Base-by-base conservation (phyloP, 257 asterid species). In the Solanum virginianum region DNA sequence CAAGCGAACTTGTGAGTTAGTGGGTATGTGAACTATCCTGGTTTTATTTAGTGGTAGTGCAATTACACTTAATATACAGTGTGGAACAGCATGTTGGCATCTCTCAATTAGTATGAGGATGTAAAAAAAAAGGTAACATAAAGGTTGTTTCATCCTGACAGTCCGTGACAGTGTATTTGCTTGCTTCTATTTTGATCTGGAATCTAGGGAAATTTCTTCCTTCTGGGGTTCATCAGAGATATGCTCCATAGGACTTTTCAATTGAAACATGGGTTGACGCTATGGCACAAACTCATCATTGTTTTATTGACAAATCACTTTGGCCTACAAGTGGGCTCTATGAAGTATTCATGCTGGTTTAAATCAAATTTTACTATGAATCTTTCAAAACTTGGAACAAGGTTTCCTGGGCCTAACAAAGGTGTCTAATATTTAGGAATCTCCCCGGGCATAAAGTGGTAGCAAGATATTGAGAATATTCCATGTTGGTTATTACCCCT, bases 1-100 rank as follows among this genome's bases (percentile, higher is more conserved):
- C 86, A 87, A 90, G 87, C 91, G 83, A 82, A 90, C 92, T 66
- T 91, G 98, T 57, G 94, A 92, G 51, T 93, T 94, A 80, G 91
- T 94, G 26, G 98, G 99, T 94, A 83, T 86, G 93, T 89, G 39
- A 84, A 54, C 71, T 75, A 26, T 47, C 84, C 80, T 62, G 65
- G 71, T 83, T 72, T 85, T 15, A 65, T 63, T 43, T 80, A 11
- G 29, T 32, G 26, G 51, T 17, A 24, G 49, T 10, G n/a, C 22
- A 59, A n/a, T 49, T 18, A 59, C 13, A 66, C 49, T 24, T 51
- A 9, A 5, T 53, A 53, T 51, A 9, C 14, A 79, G 47, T 26
- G 49, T 79, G n/a, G 62, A 26, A 75, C 82, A 75, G 15, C 62
- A 75, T 75, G 15, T 49, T 75, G 43, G 8, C 24, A 75, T 75